Evolutionary conservation across 1,284 basidiomycete genomes (phyloP).

Genomic region (Sporisorium graminicola): DNA sequence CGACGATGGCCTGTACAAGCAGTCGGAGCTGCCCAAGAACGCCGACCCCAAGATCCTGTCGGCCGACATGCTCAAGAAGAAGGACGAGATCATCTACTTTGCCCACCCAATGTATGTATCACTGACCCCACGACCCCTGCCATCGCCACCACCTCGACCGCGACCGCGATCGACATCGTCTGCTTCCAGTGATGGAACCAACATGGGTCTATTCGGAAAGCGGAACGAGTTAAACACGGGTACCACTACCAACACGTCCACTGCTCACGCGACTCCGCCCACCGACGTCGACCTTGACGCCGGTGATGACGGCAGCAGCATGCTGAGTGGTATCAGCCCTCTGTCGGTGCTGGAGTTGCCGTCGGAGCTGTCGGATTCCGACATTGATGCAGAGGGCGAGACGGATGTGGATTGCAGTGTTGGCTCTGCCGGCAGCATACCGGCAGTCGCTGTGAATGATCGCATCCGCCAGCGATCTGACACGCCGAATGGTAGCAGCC

Average conservation of each 20-base stretch:
- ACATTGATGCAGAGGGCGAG: constrained; percentile 16
- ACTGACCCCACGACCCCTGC: background rate
- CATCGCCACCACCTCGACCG: background rate
- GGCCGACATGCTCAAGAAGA: constrained; percentile 66
- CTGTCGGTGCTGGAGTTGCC: constrained; percentile 13
- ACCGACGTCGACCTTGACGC: background rate
- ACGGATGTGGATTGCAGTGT: background rate
- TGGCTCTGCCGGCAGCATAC: background rate
- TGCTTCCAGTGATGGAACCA: background rate
- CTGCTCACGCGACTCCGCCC: constrained; percentile 1
- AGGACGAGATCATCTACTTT: constrained; percentile 66
- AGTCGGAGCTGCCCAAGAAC: constrained; percentile 68
- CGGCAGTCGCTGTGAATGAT: background rate
- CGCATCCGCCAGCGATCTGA: constrained; percentile 22
- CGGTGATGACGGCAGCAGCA: background rate
- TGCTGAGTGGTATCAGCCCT: background rate
- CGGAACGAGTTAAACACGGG: background rate
- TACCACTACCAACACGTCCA: constrained; percentile 5
- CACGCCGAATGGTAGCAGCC: constrained; percentile 17
- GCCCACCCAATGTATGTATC: constrained; percentile 63
- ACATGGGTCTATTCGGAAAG: background rate
- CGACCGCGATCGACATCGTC: background rate
- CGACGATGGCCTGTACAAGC: constrained; percentile 66
- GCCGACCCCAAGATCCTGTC: constrained; percentile 66
- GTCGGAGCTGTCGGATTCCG: constrained; percentile 23